Percentiles rank a stretch among this genome's conserved stretches.
Conservation (phyloP, 805 yeast genomes). For the Metschnikowia colocasiae region DNA sequence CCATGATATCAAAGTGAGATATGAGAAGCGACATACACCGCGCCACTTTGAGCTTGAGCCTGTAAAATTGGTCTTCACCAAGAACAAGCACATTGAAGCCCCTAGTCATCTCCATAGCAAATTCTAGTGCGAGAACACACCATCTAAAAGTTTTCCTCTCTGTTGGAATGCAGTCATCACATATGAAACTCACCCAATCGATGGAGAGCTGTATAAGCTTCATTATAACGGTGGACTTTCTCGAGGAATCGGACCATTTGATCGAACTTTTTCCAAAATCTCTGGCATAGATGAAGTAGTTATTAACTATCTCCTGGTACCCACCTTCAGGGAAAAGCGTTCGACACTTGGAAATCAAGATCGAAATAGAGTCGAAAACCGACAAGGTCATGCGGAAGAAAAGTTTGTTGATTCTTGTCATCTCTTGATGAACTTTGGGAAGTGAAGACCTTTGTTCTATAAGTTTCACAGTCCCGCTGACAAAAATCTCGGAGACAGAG, state of each 20-base stretch:
- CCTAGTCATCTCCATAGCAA: conserved; percentile 89
- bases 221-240: conserved; percentile 66
- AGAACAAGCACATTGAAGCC: conserved; percentile 85
- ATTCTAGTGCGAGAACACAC: conserved; percentile 94
- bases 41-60: conserved; percentile 77
- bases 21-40: conserved; percentile 91
- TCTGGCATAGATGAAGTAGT: conserved; percentile 69
- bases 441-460: conserved; percentile 68
- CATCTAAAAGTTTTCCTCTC: conserved; percentile 89
- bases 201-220: conserved; percentile 71
- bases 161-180: conserved; percentile 92
- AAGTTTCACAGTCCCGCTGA: conserved; percentile 33
- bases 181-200: conserved; percentile 89
- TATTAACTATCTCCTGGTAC: conserved; percentile 73
- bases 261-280: conserved; percentile 77
- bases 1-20: conserved; percentile 97
- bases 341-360: conserved; percentile 51
- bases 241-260: conserved; percentile 56
- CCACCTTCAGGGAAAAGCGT: conserved; percentile 48
- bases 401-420: conserved; percentile 59
- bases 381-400: conserved; percentile 66
- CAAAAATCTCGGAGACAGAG: conserved; percentile 47
- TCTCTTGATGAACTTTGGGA: conserved; percentile 67
- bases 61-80: conserved; percentile 68
- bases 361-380: conserved; percentile 58